Evolutionary conservation across 2,329 filamentous ascomycete genomes (phyloP), one percentile per base, ranked within the genome.

Genomic region (Tolypocladium sp.): DNA sequence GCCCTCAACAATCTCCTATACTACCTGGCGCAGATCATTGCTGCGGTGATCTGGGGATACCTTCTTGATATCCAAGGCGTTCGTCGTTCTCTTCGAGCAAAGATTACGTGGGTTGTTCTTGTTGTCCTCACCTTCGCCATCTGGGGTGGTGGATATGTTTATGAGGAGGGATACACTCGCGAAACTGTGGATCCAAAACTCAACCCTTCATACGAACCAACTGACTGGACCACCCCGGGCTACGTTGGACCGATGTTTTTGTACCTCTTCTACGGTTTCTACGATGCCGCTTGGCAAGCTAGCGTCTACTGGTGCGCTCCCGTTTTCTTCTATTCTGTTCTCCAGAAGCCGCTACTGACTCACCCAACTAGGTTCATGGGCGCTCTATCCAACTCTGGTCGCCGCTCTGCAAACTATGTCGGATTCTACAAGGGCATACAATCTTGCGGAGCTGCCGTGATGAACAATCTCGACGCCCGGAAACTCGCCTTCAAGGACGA

Each of bases 241-340:
- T 63, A 72, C 70, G 80, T 87, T 60, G 91, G 88, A 0, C 89
- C 90, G 12, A 91, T 96, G 84, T 91, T 96, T 71, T 76, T 96
- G 57, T 95, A 92, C 78, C 90, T 96, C 68, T 92, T 92, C 74
- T 95, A 94, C 71, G 91, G 91, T 44, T 88, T 94, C 74, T 94
- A 87, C 66, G 93, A 97, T 71, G 91, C 92, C 49, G 83, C 87
- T 58, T 97, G 91, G 88, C 93, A 97, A 77, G 93, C 91, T 0
- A 86, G 81, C 68, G 87, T 92, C 56, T 97, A 97, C 80, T 97
- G 92, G 92, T 91, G 85, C 69, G 91, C 89, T 78, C 80, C 13
- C 46, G 2, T 51, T 4, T 25, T 27, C 37, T 17, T 38, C 15
- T 17, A 2, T 15, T 38, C 13, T 38, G 2, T 38, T 38, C 13